A percentile compares a stretch with the other conserved stretches of the same genome.
Evolutionary conservation across 2,329 filamentous ascomycete species (phyloP).

Genomic region (Exophiala sideris): DNA sequence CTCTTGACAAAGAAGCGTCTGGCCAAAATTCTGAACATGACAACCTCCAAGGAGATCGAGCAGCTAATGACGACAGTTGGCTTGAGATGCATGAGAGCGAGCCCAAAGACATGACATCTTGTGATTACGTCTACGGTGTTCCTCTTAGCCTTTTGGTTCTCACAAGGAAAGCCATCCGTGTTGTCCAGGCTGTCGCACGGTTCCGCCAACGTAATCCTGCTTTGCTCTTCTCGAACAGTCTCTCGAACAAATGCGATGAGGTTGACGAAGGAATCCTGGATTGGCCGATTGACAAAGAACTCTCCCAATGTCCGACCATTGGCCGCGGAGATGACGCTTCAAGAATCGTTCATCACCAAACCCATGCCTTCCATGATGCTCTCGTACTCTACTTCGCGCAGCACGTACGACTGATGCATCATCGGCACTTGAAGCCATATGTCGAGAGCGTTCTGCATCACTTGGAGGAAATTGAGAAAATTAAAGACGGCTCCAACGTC

Average conservation of each 20-base stretch:
- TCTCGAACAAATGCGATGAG: slow-evolving; percentile 1
- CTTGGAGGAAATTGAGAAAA: slow-evolving; percentile 3
- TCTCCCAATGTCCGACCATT: background rate
- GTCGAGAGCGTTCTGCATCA: slow-evolving; percentile 2
- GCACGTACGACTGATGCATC: slow-evolving; percentile 2
- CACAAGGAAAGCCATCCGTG: background rate
- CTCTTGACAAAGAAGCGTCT: background rate
- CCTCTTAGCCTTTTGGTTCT: slow-evolving; percentile 1
- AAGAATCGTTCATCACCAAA: slow-evolving; percentile 6
- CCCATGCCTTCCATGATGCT: slow-evolving; percentile 5
- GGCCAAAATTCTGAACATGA: background rate
- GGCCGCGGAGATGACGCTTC: slow-evolving; percentile 1
- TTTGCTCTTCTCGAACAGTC: background rate
- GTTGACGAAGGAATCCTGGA: slow-evolving; percentile 5
- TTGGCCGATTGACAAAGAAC: slow-evolving; percentile 1
- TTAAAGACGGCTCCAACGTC: slow-evolving; percentile 1
- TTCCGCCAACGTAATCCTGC: background rate
- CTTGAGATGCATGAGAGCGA: slow-evolving; percentile 1
- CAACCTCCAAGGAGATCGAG: background rate
- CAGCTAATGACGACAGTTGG: background rate
- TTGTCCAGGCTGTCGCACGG: background rate
- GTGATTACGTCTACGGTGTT: slow-evolving; percentile 3
- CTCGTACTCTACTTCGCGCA: slow-evolving; percentile 5
- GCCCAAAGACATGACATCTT: slow-evolving; percentile 4
- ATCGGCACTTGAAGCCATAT: slow-evolving; percentile 3